A percentile compares a stretch with the other conserved stretches of the same genome.
These are phyloP conservation scores for Parastagonospora nodorum DNA, from an alignment of 2,329 filamentous ascomycete species.

Conservation along the genomic window DNA sequence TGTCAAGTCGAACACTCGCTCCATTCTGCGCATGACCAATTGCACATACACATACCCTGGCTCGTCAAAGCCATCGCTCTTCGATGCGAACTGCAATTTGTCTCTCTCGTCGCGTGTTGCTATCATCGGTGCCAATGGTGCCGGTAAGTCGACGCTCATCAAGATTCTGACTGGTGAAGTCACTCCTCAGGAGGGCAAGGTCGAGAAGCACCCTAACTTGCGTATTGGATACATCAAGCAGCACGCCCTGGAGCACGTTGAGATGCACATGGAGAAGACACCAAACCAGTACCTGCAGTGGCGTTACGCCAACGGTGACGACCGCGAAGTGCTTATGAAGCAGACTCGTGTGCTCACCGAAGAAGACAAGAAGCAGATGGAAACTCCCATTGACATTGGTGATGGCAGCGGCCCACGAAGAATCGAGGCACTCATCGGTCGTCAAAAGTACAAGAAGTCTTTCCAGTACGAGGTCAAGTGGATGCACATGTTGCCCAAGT, in stretches of 20 bases:
- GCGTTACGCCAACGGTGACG: slow-evolving; percentile 96
- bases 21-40: slow-evolving; percentile 93
- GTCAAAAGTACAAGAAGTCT: slow-evolving; percentile 98
- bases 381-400: slow-evolving; percentile 81
- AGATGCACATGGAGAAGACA: slow-evolving; percentile 99
- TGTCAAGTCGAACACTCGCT: slow-evolving; percentile 91
- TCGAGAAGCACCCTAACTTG: slow-evolving; percentile 98
- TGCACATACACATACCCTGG: slow-evolving; percentile 94
- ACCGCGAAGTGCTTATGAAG: slow-evolving; percentile 96
- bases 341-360: slow-evolving; percentile 89
- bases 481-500: slow-evolving; percentile 84
- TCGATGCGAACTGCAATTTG: slow-evolving; percentile 85
- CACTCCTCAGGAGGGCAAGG: slow-evolving; percentile 80
- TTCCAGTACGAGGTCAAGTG: slow-evolving; percentile 99
- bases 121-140: slow-evolving; percentile 96
- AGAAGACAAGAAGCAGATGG: slow-evolving; percentile 87
- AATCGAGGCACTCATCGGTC: slow-evolving; percentile 88
- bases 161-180: slow-evolving; percentile 94
- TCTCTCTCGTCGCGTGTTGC: slow-evolving; percentile 90
- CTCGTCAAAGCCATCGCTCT: slow-evolving; percentile 82
- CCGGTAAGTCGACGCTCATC: slow-evolving; percentile 97
- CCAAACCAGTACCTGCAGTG: slow-evolving; percentile 99
- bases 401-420: slow-evolving; percentile 79
- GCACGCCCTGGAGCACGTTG: slow-evolving; percentile 97
- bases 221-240: slow-evolving; percentile 99